These are phyloP conservation scores for Mycena capillaripes DNA, from an alignment of 768 basidiomycete genomes.

Conservation along the genomic window DNA sequence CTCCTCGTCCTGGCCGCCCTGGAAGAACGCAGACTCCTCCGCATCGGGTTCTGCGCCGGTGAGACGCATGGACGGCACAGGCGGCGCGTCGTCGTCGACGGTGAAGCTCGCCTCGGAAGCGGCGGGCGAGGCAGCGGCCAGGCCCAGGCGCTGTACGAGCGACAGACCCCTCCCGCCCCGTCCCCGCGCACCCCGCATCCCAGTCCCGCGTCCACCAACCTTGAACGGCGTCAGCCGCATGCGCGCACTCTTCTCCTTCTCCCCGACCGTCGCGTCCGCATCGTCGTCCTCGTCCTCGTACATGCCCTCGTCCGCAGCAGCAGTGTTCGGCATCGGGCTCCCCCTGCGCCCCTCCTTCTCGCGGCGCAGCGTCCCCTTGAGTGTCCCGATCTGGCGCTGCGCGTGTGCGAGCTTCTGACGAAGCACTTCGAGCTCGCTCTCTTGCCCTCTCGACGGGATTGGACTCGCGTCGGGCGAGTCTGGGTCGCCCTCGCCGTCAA, in stretches of 20 bases:
- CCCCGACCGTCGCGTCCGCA: slow-evolving; percentile 54
- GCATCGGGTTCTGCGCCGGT: slow-evolving; percentile 24
- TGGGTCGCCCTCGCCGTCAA: slow-evolving; percentile 59
- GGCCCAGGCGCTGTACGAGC: slow-evolving; percentile 73
- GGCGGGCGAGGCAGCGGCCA: slow-evolving; percentile 69
- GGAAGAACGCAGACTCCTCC: slow-evolving; percentile 37
- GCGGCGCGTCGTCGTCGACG: slow-evolving; percentile 53
- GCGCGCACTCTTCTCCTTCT: slow-evolving; percentile 51
- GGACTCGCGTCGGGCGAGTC: slow-evolving; percentile 78
- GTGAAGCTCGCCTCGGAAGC: slow-evolving; percentile 51
- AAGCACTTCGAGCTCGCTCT: slow-evolving; percentile 81
- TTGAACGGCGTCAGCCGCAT: slow-evolving; percentile 69
- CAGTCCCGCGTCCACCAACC: slow-evolving; percentile 60
- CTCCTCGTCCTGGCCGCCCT: slow-evolving; percentile 24
- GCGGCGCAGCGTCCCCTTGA: slow-evolving; percentile 82
- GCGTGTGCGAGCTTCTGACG: slow-evolving; percentile 89
- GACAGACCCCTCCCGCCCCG: slow-evolving; percentile 61
- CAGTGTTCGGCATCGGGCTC: slow-evolving; percentile 63
- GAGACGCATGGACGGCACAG: slow-evolving; percentile 52
- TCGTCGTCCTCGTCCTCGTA: slow-evolving; percentile 63
- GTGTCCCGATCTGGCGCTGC: slow-evolving; percentile 86
- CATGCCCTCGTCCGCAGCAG: slow-evolving; percentile 54
- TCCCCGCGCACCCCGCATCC: slow-evolving; percentile 67
- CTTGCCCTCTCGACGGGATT: slow-evolving; percentile 34
- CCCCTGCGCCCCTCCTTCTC: slow-evolving; percentile 85